Conservation (phyloP, 495 filamentous ascomycete species). For the Bombardia bombarda region DNA sequence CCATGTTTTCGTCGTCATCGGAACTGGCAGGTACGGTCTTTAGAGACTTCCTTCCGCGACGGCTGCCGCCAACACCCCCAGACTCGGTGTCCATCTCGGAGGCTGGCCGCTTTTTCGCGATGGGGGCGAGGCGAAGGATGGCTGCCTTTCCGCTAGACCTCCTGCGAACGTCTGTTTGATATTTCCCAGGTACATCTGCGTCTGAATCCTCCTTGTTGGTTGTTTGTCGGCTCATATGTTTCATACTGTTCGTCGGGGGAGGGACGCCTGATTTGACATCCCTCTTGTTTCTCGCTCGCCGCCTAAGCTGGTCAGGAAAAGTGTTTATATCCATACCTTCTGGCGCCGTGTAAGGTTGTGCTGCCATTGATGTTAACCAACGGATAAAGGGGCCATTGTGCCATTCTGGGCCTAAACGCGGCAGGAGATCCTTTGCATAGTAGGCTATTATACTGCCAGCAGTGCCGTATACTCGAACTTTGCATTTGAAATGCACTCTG, state of each 20-base stretch:
- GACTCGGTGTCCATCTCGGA: conserved; percentile 28
- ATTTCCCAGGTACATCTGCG: too few species aligned
- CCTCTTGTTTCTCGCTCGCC: too few species aligned
- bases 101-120: conserved; percentile 29
- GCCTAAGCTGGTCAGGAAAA: too few species aligned
- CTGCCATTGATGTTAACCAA: conserved; percentile 15
- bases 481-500: conserved; percentile 25
- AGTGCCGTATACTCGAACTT: conserved; percentile 17
- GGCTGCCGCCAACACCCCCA: conserved; percentile 3
- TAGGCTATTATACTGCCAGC: conserved; percentile 23
- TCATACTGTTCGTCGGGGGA: conserved; percentile 1
- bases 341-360: conserved; percentile 12
- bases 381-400: conserved; percentile 17
- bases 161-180: too few species aligned
- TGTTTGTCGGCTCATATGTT: conserved; percentile 1
- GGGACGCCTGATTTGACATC: too few species aligned
- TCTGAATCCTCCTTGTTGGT: conserved; percentile 2
- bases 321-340: too few species aligned
- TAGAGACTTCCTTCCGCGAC: conserved; percentile 12
- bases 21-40: conserved; percentile 21
- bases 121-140: conserved; percentile 18
- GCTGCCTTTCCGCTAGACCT: conserved; percentile 23
- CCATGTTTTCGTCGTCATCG: conserved; percentile 25
- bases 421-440: conserved; percentile 21
- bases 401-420: conserved; percentile 22